Conservation (phyloP, 306 rosid genomes). For the Vigna mungo region DNA sequence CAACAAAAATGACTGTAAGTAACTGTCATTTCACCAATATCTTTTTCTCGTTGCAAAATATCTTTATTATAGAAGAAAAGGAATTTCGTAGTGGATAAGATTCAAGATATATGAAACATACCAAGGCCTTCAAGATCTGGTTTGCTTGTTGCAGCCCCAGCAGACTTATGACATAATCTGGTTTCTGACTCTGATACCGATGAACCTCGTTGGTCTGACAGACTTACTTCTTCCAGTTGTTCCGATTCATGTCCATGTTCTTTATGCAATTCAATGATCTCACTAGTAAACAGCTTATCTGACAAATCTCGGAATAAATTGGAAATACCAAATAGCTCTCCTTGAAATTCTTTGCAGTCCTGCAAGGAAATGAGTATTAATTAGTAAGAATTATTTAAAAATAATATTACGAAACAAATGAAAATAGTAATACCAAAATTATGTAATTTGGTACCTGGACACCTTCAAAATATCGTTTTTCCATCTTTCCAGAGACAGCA, state of each 20-base stretch:
- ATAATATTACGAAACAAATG: neutral
- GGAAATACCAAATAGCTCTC: conserved; percentile 94
- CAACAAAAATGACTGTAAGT: conserved; percentile 17
- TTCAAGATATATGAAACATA: conserved; percentile 44
- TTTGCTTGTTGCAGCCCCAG: conserved; percentile 47
- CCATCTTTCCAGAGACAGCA: conserved; percentile 93
- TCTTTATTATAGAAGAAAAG: conserved; percentile 24
- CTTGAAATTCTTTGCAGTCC: conserved; percentile 94
- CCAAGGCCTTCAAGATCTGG: conserved; percentile 77
- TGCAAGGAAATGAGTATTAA: conserved; percentile 40
- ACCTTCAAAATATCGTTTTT: conserved; percentile 95
- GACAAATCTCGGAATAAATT: conserved; percentile 91
- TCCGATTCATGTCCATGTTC: conserved; percentile 37
- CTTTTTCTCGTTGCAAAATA: conserved; percentile 8
- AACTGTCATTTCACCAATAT: too few relatives aligned
- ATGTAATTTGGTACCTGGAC: conserved; percentile 72
- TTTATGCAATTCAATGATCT: conserved; percentile 68
- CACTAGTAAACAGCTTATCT: conserved; percentile 84
- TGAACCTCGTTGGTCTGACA: conserved; percentile 48
- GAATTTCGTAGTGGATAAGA: conserved; percentile 7
- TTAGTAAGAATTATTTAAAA: conserved; percentile 5
- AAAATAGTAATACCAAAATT: conserved; percentile 33
- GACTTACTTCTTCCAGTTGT: conserved; percentile 36
- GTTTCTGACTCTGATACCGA: conserved; percentile 49
- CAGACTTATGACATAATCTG: conserved; percentile 44